Evolutionary conservation across 2,329 filamentous ascomycete genomes (phyloP), one percentile per base, ranked within the genome.

Genomic region (Rhexocercosporidium sp.): DNA sequence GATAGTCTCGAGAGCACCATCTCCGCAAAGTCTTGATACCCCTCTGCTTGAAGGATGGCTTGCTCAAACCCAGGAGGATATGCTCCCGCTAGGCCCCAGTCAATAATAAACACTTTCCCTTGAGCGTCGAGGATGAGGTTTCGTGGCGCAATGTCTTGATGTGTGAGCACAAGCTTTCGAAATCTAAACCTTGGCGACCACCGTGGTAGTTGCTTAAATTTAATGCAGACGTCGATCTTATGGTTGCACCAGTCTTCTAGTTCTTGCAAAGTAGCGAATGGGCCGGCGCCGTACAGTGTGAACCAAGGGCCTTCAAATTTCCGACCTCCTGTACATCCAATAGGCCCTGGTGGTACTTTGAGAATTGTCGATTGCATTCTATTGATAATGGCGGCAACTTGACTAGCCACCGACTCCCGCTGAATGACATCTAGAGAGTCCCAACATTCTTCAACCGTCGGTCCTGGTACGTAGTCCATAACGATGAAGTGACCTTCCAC

Each of bases 241-340:
- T 65, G 53, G 31, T 65, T 65, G 63, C 53, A 65, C 63, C 53
- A 65, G 41, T 65, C 54, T 25, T 65, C 53, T 39, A 65, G 54
- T 18, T 65, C 63, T 29, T 65, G 53, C 39, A 65, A 37, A 20
- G 63, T 29, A 9, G 54, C 54, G 34, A 65, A 65, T 31, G 63
- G 63, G 27, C 63, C 53, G 22, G 63, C 54, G 27, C 63, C 63
- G 31, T 65, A 41, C 2, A 60, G 54, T 51, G 63, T 65, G 49
- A 65, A 65, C 63, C 63, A 65, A 65, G 63, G 63, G 31, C 63
- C 63, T 27, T 46, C 63, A 22, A 65, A 51, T 31, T 65, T 65
- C 29, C 59, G 51, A 53, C 63, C 25, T 44, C 31, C 63, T 41
- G 54, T 53, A 41, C 63, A 41, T 65, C 63, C 53, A 12, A 65